Evolutionary conservation across 1,284 basidiomycete genomes (phyloP).

Genomic region (Leccinum proximum): DNA sequence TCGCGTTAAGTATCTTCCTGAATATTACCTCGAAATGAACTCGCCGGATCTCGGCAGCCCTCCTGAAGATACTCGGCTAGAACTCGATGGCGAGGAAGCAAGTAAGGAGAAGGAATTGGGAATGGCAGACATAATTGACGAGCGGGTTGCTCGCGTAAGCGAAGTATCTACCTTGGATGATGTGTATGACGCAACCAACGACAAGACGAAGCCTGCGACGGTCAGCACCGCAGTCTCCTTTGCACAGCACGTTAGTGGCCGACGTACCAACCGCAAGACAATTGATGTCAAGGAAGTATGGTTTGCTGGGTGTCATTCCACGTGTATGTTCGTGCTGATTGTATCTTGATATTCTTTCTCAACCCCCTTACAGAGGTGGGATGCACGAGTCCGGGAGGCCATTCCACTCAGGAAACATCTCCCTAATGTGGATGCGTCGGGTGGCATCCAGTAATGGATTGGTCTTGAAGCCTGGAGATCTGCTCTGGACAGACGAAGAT

Average conservation of each 20-base stretch:
- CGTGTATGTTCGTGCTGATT: slow-evolving; percentile 18
- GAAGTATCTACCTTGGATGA: slow-evolving; percentile 11
- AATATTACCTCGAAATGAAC: slow-evolving; percentile 25
- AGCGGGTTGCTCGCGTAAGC: slow-evolving; percentile 1
- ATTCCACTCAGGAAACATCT: slow-evolving; percentile 19
- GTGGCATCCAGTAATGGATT: slow-evolving; percentile 13
- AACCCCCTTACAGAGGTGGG: slow-evolving; percentile 16
- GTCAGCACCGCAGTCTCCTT: neutral
- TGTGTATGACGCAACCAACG: neutral
- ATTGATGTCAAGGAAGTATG: slow-evolving; percentile 14
- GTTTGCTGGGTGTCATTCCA: slow-evolving; percentile 25
- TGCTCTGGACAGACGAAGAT: slow-evolving; percentile 15
- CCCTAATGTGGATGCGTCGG: slow-evolving; percentile 22
- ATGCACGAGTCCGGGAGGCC: slow-evolving; percentile 18
- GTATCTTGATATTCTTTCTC: neutral
- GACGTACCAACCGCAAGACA: slow-evolving; percentile 2
- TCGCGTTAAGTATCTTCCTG: slow-evolving; percentile 36
- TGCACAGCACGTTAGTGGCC: neutral
- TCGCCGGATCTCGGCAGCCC: slow-evolving; percentile 9
- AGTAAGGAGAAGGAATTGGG: neutral
- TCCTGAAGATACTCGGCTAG: neutral
- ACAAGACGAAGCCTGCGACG: neutral
- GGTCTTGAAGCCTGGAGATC: slow-evolving; percentile 15
- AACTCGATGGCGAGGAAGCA: neutral
- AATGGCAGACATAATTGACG: neutral